Evolutionary conservation across 371 early-diverging fungal species (phyloP).

Genomic region (Lichtheimia ramosa): DNA sequence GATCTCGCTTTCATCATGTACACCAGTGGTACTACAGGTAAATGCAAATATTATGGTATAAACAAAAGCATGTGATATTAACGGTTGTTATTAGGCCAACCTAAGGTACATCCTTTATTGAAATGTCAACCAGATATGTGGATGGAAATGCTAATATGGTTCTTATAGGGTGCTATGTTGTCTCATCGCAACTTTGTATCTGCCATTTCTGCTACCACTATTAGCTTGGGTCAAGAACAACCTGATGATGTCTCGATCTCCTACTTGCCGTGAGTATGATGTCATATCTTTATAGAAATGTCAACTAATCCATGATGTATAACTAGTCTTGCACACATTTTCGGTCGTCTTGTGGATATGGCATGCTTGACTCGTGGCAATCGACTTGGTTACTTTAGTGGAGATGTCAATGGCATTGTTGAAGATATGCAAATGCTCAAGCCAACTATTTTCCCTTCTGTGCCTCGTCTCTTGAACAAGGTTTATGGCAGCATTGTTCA

Average conservation of each 20-base stretch:
- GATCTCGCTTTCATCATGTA: slow-evolving; percentile 59
- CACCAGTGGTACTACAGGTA: slow-evolving; percentile 56
- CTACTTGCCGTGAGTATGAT: slow-evolving; percentile 56
- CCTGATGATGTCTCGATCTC: slow-evolving; percentile 49
- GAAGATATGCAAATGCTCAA: slow-evolving; percentile 81
- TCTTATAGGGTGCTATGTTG: slow-evolving; percentile 51
- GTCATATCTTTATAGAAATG: no score
- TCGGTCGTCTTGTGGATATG: slow-evolving; percentile 69
- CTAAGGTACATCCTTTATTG: slow-evolving; percentile 36
- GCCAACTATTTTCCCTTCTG: slow-evolving; percentile 87
- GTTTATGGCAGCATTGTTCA: slow-evolving; percentile 82
- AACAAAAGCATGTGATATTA: no score
- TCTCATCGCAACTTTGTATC: slow-evolving; percentile 52
- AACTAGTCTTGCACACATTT: slow-evolving; percentile 81
- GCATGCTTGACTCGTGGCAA: slow-evolving; percentile 40
- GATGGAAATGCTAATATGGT: background rate
- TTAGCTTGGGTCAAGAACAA: slow-evolving; percentile 5
- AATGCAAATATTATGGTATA: background rate
- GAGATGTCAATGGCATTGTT: slow-evolving; percentile 74
- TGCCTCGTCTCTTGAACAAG: slow-evolving; percentile 92
- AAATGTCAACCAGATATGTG: no score
- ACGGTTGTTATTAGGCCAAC: slow-evolving; percentile 35
- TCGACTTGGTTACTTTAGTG: slow-evolving; percentile 83
- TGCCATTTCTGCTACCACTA: slow-evolving; percentile 26
- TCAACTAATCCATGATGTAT: no score